phyloP scores from a whole-genome alignment of 2,329 filamentous ascomycete species.

The Xylariaceae sp. region DNA sequence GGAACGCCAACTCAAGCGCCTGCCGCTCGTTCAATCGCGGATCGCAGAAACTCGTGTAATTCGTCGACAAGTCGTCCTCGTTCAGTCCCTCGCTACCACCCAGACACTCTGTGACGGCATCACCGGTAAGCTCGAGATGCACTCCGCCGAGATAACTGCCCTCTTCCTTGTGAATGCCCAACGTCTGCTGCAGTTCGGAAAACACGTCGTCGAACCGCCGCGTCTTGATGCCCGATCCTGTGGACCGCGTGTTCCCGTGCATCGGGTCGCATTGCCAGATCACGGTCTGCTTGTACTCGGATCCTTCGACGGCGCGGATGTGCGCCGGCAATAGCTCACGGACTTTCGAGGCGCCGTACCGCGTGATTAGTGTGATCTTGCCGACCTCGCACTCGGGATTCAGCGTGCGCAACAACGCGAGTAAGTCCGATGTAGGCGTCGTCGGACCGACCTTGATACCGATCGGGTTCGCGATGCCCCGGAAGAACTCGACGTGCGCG shows the following conservation, averaged over 20 bases:
- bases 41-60: conserved; percentile 96
- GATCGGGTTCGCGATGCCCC: conserved; percentile 91
- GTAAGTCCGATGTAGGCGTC: conserved; percentile 70
- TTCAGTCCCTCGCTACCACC: conserved; percentile 81
- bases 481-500: conserved; percentile 95
- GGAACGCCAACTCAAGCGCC: conserved; percentile 87
- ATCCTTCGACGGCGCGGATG: conserved; percentile 81
- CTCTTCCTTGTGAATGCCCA: conserved; percentile 77
- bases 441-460: conserved; percentile 93
- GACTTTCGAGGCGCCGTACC: conserved; percentile 81
- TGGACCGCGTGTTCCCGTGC: conserved; percentile 77
- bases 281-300: conserved; percentile 60
- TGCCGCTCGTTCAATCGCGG: conserved; percentile 96
- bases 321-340: conserved; percentile 70
- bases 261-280: conserved; percentile 99
- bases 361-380: conserved; percentile 93
- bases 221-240: conserved; percentile 79
- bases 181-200: conserved; percentile 74
- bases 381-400: conserved; percentile 79
- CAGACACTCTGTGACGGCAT: conserved; percentile 93
- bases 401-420: conserved; percentile 73
- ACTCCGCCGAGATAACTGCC: conserved; percentile 87
- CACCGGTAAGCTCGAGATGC: conserved; percentile 90
- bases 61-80: conserved; percentile 81
- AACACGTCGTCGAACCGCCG: conserved; percentile 87